Evolutionary conservation across 1,284 basidiomycete species (phyloP), one percentile per base, ranked within the genome.

Genomic region (Sporisorium exsertum): DNA sequence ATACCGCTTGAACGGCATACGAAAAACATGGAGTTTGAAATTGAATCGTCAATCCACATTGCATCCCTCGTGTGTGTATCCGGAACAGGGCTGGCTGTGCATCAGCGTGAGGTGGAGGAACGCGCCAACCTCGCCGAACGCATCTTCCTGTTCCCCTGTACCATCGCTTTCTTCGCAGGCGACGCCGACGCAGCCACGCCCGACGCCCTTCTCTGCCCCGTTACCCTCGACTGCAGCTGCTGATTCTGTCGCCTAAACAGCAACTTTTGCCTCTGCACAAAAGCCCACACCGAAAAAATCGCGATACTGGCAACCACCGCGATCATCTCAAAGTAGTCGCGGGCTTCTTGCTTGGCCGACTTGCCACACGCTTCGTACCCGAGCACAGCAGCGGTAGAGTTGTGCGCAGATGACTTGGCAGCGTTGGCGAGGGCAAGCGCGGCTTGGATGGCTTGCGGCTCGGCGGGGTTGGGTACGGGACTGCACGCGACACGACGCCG

Each of bases 331-430:
- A 76, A 64, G 58, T 72, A 78, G 56, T 78, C 77, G 6, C 64
- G 27, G 0, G 72, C 70, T 43, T 78, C 77, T 33, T 66, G 46
- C n/a, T 47, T 62, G 22, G 70, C 68, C 18, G 64, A 66, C 35
- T 78, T 78, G 10, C 72, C 72, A 53, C 77, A 78, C 2, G 77
- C 73, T 55, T 76, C 73, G 55, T 62, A 75, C 8, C 72, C 77
- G 5, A 64, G 49, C 20, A 57, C 9, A 1, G 58, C 9, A 1
- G 51, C 51, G 8, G 37, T 26, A 7, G 49, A 18, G 37, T 9
- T 16, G 1, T n/a, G n/a, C n/a, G 62, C 8, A 1, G 60, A 26
- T 10, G 45, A 22, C 10, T 43, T 43, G 22, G 56, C 24, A 2
- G 58, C 50, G 24, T 24, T 24, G 32, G 64, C 56, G 3, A 32